phyloP scores from a whole-genome alignment of 164 flowering plant genomes.

The Nymphaea thermarum region DNA sequence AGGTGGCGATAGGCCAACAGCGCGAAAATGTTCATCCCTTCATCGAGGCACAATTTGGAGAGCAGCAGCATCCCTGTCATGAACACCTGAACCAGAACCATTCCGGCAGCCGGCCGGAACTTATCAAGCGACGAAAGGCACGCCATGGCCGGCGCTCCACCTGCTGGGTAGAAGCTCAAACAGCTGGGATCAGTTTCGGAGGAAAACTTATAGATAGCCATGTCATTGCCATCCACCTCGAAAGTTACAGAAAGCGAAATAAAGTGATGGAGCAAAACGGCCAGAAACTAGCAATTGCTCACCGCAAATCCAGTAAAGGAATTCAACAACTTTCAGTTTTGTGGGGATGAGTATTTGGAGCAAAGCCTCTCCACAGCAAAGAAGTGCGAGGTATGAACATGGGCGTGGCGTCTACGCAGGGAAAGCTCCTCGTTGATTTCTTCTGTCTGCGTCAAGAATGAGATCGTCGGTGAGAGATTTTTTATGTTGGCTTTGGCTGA shows the following conservation, averaged over 20 bases:
- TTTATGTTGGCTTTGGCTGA: neutral
- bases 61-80: constrained; percentile 34
- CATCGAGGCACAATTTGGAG: constrained; percentile 20
- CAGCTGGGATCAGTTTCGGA: neutral
- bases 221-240: neutral
- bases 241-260: neutral
- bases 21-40: constrained; percentile 40
- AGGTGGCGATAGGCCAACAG: constrained; percentile 38
- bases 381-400: neutral
- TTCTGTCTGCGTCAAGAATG: neutral
- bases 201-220: neutral
- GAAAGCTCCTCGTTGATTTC: neutral
- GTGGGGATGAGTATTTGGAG: neutral
- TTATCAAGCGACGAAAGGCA: neutral
- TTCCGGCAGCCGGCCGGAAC: constrained; percentile 11
- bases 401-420: neutral
- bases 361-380: neutral
- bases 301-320: neutral
- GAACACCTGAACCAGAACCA: constrained; percentile 38
- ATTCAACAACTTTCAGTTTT: neutral
- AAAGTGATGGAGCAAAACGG: neutral
- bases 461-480: neutral
- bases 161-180: neutral
- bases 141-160: neutral
- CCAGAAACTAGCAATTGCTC: neutral